Evolutionary conservation across 129 eudicot genomes (phyloP).

Genomic region (Silybum marianum): DNA sequence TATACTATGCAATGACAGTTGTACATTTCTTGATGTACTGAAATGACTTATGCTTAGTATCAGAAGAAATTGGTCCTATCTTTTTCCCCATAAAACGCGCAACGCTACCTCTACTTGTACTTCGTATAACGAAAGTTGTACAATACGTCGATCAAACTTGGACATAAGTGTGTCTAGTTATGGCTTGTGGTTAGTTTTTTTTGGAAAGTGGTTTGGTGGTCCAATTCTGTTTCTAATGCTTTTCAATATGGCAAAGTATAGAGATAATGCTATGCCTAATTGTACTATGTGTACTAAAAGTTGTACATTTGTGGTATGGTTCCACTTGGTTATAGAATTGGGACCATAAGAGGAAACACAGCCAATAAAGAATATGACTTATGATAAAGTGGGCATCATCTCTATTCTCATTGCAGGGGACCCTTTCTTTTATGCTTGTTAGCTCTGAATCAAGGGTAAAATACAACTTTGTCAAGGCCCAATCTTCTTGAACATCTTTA

Average conservation of each 20-base stretch:
- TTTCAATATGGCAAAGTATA: conserved; percentile 2
- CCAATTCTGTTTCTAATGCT: conserved; percentile 5
- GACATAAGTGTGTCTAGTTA: conserved; percentile 29
- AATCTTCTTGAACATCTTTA: background rate
- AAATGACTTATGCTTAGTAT: conserved; percentile 17
- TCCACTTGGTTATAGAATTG: conserved; percentile 17
- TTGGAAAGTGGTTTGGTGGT: conserved; percentile 33
- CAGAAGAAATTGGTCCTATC: conserved; percentile 17
- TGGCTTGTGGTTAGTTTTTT: background rate
- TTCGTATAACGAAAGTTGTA: background rate
- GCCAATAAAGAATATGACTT: conserved; percentile 23
- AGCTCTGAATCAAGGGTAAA: background rate
- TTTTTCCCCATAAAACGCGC: background rate
- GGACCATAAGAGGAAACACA: conserved; percentile 30
- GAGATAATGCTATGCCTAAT: background rate
- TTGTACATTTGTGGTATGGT: conserved; percentile 21
- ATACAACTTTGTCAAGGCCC: background rate
- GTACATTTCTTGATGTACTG: conserved; percentile 1
- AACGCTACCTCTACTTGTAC: background rate
- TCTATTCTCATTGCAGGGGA: conserved; percentile 25
- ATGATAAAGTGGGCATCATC: conserved; percentile 21
- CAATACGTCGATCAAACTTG: background rate
- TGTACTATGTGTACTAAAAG: conserved; percentile 18
- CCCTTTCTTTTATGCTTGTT: conserved; percentile 17
- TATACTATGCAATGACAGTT: background rate